Evolutionary conservation across 768 basidiomycete species (phyloP).

Genomic region (Pisolithus tinctorius): DNA sequence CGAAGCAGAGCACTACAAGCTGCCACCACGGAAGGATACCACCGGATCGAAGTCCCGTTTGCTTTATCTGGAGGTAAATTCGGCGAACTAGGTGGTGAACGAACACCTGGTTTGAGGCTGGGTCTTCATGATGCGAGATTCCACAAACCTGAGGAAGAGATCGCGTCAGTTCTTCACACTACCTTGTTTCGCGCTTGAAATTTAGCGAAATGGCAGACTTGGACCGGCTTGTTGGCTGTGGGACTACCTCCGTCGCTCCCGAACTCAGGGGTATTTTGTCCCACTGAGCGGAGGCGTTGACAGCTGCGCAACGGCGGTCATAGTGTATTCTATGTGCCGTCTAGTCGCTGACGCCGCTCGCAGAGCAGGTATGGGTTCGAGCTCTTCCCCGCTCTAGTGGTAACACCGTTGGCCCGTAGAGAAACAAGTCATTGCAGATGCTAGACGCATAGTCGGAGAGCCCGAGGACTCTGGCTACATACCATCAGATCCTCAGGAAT

Average conservation of each 20-base stretch:
- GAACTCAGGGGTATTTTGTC: slow-evolving; percentile 91
- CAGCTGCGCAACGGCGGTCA: slow-evolving; percentile 93
- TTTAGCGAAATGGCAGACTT: slow-evolving; percentile 43
- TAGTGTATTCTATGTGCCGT: slow-evolving; percentile 95
- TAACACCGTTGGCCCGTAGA: slow-evolving; percentile 35
- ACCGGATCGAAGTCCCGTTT: slow-evolving; percentile 77
- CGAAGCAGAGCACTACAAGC: slow-evolving; percentile 91
- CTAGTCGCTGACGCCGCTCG: slow-evolving; percentile 76
- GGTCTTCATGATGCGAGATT: slow-evolving; percentile 37
- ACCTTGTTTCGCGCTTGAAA: not conserved
- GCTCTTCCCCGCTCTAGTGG: not conserved
- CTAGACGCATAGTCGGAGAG: slow-evolving; percentile 83
- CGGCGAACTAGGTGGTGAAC: slow-evolving; percentile 52
- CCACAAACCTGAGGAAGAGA: slow-evolving; percentile 92
- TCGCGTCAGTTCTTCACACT: slow-evolving; percentile 62
- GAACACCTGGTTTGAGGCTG: slow-evolving; percentile 43
- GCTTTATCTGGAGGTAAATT: slow-evolving; percentile 73
- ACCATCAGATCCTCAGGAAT: slow-evolving; percentile 84
- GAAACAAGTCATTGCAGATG: slow-evolving; percentile 83
- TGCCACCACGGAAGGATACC: slow-evolving; percentile 64
- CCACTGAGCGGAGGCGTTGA: slow-evolving; percentile 96
- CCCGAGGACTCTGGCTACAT: slow-evolving; percentile 73
- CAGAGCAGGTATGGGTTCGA: slow-evolving; percentile 51
- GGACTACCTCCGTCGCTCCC: slow-evolving; percentile 94
- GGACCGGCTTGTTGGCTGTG: slow-evolving; percentile 99